Evolutionary conservation across 352 stramenopile genomes (phyloP).

Genomic region (Globisporangium polare): DNA sequence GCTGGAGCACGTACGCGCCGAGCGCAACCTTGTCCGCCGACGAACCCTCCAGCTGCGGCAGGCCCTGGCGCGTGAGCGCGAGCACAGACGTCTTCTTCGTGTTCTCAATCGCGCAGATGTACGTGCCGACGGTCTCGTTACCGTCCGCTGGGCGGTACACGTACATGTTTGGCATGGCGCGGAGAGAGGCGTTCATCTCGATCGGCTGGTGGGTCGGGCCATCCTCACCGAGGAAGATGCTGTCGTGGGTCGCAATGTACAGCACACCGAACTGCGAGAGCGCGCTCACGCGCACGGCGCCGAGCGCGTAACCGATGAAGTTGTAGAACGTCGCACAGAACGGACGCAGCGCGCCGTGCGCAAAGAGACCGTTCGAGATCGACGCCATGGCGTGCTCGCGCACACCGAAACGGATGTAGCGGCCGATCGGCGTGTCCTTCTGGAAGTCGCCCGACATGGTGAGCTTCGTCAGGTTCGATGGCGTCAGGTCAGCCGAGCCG

Average conservation of each 20-base stretch:
- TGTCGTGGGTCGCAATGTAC: conserved; percentile 99
- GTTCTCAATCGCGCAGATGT: conserved; percentile 87
- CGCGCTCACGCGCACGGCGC: conserved; percentile 93
- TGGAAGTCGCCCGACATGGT: conserved; percentile 97
- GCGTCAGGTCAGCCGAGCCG: conserved; percentile 97
- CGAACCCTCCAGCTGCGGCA: conserved; percentile 90
- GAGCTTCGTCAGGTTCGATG: conserved; percentile 96
- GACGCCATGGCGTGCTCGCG: conserved; percentile 98
- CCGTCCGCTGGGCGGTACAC: conserved; percentile 96
- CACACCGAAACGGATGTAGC: conserved; percentile 98
- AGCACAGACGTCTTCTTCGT: conserved; percentile 92
- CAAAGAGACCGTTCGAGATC: conserved; percentile 98
- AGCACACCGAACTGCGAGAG: conserved; percentile 95
- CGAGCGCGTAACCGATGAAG: conserved; percentile 98
- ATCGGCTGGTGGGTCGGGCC: conserved; percentile 99
- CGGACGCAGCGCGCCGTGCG: conserved; percentile 95
- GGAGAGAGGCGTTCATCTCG: conserved; percentile 95
- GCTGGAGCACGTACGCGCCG: conserved; percentile 83
- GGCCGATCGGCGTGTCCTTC: conserved; percentile 93
- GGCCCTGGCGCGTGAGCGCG: conserved; percentile 88
- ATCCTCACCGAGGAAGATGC: conserved; percentile 99
- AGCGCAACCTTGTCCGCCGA: conserved; percentile 89
- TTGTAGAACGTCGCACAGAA: conserved; percentile 99
- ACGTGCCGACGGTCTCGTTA: conserved; percentile 97
- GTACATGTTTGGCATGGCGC: conserved; percentile 98